Evolutionary conservation across 371 early-diverging fungal species (phyloP).

Genomic region (Mucor circinelloides): DNA sequence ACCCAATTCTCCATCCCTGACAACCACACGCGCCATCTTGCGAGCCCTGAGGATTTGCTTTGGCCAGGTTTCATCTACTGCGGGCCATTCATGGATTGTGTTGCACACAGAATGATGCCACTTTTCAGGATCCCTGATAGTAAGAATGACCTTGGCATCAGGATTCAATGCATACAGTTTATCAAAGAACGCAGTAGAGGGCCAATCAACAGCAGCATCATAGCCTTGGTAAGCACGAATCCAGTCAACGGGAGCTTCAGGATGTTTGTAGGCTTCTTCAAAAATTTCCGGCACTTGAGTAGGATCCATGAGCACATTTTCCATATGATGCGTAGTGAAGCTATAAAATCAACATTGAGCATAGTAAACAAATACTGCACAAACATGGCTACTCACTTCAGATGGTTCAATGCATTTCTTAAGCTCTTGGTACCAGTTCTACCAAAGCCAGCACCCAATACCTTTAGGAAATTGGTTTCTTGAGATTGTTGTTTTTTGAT

Average conservation of each 20-base stretch:
- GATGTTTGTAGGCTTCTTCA: slow-evolving; percentile 16
- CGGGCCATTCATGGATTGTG: slow-evolving; percentile 26
- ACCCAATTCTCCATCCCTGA: slow-evolving; percentile 23
- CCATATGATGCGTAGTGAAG: slow-evolving; percentile 28
- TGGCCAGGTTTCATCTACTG: slow-evolving; percentile 19
- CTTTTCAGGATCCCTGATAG: slow-evolving; percentile 26
- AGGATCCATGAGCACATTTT: slow-evolving; percentile 10
- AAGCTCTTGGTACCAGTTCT: slow-evolving; percentile 24
- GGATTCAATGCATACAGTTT: slow-evolving; percentile 24
- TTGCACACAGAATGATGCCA: slow-evolving; percentile 26
- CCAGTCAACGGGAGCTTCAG: slow-evolving; percentile 20
- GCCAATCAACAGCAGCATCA: slow-evolving; percentile 36
- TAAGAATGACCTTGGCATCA: slow-evolving; percentile 37
- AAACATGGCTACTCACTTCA: slow-evolving; percentile 5
- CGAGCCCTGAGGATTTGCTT: slow-evolving; percentile 9
- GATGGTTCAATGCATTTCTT: slow-evolving; percentile 12
- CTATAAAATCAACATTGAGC: not conserved
- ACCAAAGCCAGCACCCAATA: slow-evolving; percentile 25
- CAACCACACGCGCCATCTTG: slow-evolving; percentile 17
- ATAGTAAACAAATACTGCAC: not conserved
- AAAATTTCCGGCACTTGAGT: slow-evolving; percentile 15
- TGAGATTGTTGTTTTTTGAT: not conserved
- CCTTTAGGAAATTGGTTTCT: slow-evolving; percentile 2
- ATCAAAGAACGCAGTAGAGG: slow-evolving; percentile 24
- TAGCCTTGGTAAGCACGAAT: slow-evolving; percentile 21